Evolutionary conservation across 192 early-diverging fungal genomes (phyloP), one percentile per base, ranked within the genome.

Genomic region (Neocallimastix lanati): DNA sequence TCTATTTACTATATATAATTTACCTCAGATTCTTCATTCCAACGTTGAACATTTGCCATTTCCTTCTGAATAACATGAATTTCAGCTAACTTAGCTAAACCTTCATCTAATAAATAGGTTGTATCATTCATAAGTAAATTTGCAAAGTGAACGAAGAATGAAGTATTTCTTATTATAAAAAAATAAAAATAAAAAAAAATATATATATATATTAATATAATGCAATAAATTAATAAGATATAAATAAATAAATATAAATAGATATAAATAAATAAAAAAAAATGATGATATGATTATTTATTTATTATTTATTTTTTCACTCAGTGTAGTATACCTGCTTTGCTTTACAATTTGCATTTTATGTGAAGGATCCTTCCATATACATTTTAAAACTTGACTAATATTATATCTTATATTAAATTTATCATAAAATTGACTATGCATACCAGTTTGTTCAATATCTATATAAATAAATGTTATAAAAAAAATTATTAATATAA

Each of bases 401-500:
- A 99, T 96, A 81, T 97, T 92, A 88, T 98, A 98, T 35, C 97
- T 92, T 81, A 96, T 96, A 84, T 94, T 97, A 86, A 98, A 97
- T 85, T 99, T 99, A 84, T 99, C 97, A 82, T 97, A 99, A 81
- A 99, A 99, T 83, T 97, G 96, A 7, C 93, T 92, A 81, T 90
- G 90, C 3, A 91, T 88, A 25, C 97, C 97, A 27, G 96, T 97
- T 76, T 95, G 92, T 84, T 99, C 97, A 13, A 96, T 94, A 80
- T 98, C 97, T 88, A 79, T 27, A n/a, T 40, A n/a, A n/a, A 9
- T 38, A 27, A 79, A 79, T 1, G 38, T 29, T 12, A 13, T 27
- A 1, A 67, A 37, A 28, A n/a, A 28, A 29, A 76, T 40, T 29
- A 79, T n/a, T 30, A 27, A 28, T 38, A 28, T 77, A n/a, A 77